Evolutionary conservation across 768 basidiomycete species (phyloP).

Genomic region (Glaciozyma antarctica): DNA sequence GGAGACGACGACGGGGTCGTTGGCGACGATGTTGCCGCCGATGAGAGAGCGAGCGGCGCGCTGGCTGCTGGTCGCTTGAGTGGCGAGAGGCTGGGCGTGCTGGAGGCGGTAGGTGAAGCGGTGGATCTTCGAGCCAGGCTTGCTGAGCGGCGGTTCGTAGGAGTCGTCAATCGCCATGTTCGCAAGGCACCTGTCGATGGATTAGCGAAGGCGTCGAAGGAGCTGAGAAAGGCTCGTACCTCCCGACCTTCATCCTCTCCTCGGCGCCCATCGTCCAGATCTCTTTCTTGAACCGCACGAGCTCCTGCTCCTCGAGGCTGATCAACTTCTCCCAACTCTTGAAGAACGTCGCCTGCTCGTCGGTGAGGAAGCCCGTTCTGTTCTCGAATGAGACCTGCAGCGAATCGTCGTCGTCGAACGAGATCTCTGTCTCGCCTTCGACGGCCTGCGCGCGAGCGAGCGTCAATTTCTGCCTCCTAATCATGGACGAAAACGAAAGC

Average conservation of each 20-base stretch:
- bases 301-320: slow-evolving; percentile 75
- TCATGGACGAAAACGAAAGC: background rate
- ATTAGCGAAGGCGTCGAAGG: background rate
- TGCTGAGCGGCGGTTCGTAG: background rate
- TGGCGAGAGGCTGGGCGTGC: background rate
- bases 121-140: slow-evolving; percentile 52
- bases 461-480: background rate
- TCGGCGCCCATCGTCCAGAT: slow-evolving; percentile 81
- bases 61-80: slow-evolving; percentile 23
- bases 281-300: slow-evolving; percentile 73
- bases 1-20: slow-evolving; percentile 79
- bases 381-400: slow-evolving; percentile 55
- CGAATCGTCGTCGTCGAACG: slow-evolving; percentile 43
- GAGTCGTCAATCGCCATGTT: slow-evolving; percentile 56
- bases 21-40: slow-evolving; percentile 64
- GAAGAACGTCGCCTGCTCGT: slow-evolving; percentile 64
- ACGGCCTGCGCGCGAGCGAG: slow-evolving; percentile 48
- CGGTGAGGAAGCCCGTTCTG: slow-evolving; percentile 71
- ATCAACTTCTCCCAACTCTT: slow-evolving; percentile 80
- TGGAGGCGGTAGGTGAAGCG: slow-evolving; percentile 66
- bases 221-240: slow-evolving; percentile 39
- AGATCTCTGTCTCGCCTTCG: slow-evolving; percentile 53
- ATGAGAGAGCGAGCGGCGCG: slow-evolving; percentile 46
- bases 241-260: slow-evolving; percentile 68
- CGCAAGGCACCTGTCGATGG: slow-evolving; percentile 52